Conservation (phyloP, 139 green algal species). For the Tetraselmis striata region DNA sequence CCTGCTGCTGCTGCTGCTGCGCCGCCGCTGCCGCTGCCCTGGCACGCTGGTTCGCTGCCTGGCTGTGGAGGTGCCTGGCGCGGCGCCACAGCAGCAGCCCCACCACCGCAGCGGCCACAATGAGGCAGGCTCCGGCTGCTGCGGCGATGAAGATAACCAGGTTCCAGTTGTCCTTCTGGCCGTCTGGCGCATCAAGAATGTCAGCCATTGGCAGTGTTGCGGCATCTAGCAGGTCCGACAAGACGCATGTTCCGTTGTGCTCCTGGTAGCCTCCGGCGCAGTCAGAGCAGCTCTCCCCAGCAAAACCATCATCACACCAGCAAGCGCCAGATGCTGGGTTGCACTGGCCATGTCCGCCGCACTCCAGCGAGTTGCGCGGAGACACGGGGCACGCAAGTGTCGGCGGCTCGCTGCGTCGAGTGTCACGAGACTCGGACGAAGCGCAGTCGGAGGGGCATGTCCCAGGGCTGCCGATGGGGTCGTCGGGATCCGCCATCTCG, state of each 20-base stretch:
- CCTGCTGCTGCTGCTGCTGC: no score
- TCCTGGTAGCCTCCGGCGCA: not conserved
- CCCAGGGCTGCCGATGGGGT: not conserved
- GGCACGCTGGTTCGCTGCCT: no score
- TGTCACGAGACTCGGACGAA: no score
- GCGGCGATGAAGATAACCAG: not conserved
- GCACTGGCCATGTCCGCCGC: not conserved
- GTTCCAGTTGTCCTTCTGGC: not conserved
- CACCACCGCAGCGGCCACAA: not conserved
- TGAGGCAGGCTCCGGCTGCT: not conserved
- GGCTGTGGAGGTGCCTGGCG: not conserved
- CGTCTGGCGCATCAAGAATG: no score
- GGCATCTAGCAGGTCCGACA: no score
- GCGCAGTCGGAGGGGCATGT: not conserved
- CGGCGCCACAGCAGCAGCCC: not conserved
- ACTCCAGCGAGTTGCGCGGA: not conserved
- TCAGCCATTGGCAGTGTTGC: no score
- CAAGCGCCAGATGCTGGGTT: not conserved
- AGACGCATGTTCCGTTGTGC: not conserved
- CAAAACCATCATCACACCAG: not conserved
- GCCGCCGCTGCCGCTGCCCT: no score
- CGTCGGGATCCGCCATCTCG: not conserved
- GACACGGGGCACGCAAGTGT: not conserved
- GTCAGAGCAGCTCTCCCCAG: not conserved
- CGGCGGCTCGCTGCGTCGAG: not conserved